Base-by-base conservation (phyloP, 169 alveolate species). In the Cryptosporidium sp. region DNA sequence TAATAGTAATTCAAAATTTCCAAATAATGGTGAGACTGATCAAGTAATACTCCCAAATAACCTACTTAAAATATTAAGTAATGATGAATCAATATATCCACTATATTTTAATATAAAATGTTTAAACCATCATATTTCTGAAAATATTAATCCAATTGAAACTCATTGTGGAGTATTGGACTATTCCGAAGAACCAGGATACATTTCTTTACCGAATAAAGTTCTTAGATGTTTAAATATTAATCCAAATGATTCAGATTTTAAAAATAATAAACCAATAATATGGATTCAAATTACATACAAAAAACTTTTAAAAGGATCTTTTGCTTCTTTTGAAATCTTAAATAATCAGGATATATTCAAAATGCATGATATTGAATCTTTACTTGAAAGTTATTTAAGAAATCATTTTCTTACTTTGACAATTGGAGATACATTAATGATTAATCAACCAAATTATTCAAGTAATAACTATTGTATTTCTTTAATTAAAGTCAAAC, bases 91-190 rank as follows among this genome's bases (percentile, higher is more conserved):
- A 9, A 9, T 65, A 26, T 80, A 80, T 62, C 89, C 89, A 18
- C 62, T 80, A 8, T 80, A 29, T 62, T 80, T 80, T 37, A 80
- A 48, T 3, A 48, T 80, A 10, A 65, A 80, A 39, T 60, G 73
- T 23, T 14, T 80, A 61, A 80, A 80, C 42, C 16, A 23, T 39
- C 48, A 42, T 7, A 9, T 42, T 42, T 42, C 48, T 42, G 48
- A 9, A 42, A 42, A 42, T 42, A 42, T 7, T 21, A 62, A 14
- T 29, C 37, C n/a, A 48, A 16, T 29, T 7, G 70, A 53, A 33
- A 80, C 89, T 5, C 89, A 80, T 42, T 80, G 89, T 65, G 75
- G 89, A 14, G 89, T 80, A 26, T 29, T 80, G 16, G 75, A 80
- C 45, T 80, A 62, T 23, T 42, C 89, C 0, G 73, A 60, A 65